Conservation (phyloP, 2,329 filamentous ascomycete species). For the Juglanconis oblonga region DNA sequence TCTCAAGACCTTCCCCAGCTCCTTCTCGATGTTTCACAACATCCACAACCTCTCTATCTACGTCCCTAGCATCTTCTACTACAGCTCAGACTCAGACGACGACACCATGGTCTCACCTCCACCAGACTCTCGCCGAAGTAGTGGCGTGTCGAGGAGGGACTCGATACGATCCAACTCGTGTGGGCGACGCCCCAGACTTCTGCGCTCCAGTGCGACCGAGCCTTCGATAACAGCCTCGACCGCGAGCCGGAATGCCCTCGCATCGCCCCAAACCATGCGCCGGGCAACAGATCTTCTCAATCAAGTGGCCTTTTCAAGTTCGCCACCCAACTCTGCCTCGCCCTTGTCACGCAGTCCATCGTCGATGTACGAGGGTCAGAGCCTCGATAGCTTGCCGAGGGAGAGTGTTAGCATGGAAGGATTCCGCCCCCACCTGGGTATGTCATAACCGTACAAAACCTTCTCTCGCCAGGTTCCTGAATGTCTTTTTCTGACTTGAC, state of each 20-base stretch:
- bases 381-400: conserved; percentile 21
- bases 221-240: conserved; percentile 57
- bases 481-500: conserved; percentile 18
- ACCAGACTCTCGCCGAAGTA: conserved; percentile 30
- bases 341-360: conserved; percentile 34
- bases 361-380: conserved; percentile 29
- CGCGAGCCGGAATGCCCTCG: conserved; percentile 49
- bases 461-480: conserved; percentile 8
- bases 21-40: conserved; percentile 17
- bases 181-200: conserved; percentile 49
- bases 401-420: conserved; percentile 11
- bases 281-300: conserved; percentile 54
- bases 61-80: conserved; percentile 14
- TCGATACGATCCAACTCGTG: conserved; percentile 36
- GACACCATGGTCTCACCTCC: conserved; percentile 34
- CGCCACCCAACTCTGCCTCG: conserved; percentile 32
- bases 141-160: conserved; percentile 33
- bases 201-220: conserved; percentile 54
- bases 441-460: not conserved
- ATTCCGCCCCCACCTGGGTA: conserved; percentile 17
- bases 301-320: conserved; percentile 49
- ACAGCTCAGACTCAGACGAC: conserved; percentile 17
- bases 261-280: conserved; percentile 45
- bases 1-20: not conserved
- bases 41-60: conserved; percentile 17